Evolutionary conservation across 1,139 yeast species (phyloP), one percentile per base, ranked within the genome.

Genomic region (Meyerozyma carpophila): DNA sequence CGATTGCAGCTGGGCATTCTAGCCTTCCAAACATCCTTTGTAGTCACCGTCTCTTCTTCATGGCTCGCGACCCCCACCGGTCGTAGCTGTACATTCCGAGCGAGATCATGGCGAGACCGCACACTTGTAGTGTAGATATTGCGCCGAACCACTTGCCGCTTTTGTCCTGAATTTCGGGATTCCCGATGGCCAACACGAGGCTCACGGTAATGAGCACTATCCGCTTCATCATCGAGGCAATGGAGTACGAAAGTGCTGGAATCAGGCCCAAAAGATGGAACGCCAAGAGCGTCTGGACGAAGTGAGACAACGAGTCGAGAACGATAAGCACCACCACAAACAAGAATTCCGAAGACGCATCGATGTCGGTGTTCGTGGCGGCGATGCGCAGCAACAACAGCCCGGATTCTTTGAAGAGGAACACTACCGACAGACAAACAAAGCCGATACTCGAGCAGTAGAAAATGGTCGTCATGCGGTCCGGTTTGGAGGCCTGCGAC

Each of bases 141-240:
- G 51, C 55, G 4, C 68, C 68, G 44, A 63, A 59, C 57, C 61
- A 62, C 42, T 58, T 58, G 10, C 9, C 26, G 25, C 11, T 20
- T 16, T 18, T 10, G 21, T 42, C 47, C 11, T 42, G 40, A 37
- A 10, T 56, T 7, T 38, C 43, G 10, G 21, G n/a, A 2, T 9
- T 53, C 25, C 63, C 60, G 9, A 61, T 51, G 4, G 59, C 59
- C 43, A 61, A 41, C 7, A 62, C 40, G 8, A 70, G 62, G 47
- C 74, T 66, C 2, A 69, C 61, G 10, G 68, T 55, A 21, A 70
- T 68, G 24, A 70, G 50, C 14, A 68, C 67, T 0, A 70, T 68
- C 46, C 75, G 56, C 50, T 70, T 70, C 69, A 70, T 62, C 71
- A 70, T 67, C 14, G 73, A 66, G 2, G 75, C 75, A 34, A 70